Percentiles rank a stretch among this genome's conserved stretches.
Evolutionary conservation across 73 alveolate genomes (phyloP).

Genomic region (Durusdinium trenchii): DNA sequence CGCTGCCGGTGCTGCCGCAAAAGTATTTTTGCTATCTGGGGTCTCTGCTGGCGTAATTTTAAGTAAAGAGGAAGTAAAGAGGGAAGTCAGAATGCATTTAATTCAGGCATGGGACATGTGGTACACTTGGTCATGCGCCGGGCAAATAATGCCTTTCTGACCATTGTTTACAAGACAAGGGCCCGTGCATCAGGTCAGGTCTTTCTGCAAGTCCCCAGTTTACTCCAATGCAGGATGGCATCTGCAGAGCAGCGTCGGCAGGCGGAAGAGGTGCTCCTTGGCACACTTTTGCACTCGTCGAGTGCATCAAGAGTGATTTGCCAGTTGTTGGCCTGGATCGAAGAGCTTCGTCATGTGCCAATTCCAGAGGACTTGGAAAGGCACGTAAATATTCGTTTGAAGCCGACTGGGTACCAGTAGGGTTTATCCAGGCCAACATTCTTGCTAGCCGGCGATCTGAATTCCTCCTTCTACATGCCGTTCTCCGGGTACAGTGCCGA

Average conservation of each 20-base stretch:
- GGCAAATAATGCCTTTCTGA: no score
- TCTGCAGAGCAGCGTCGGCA: constrained; percentile 74
- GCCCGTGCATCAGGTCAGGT: no score
- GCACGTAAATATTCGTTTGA: neutral
- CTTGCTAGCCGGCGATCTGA: constrained; percentile 66
- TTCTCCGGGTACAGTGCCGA: neutral
- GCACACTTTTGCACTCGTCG: neutral
- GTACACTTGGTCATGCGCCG: no score
- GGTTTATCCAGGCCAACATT: constrained; percentile 10
- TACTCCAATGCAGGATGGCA: constrained; percentile 66
- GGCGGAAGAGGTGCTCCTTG: constrained; percentile 20
- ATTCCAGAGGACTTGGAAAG: neutral
- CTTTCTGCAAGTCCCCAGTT: no score
- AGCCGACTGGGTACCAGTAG: neutral
- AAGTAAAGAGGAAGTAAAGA: no score
- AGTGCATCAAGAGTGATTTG: neutral
- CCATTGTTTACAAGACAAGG: no score
- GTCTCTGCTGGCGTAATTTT: no score
- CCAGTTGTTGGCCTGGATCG: constrained; percentile 63
- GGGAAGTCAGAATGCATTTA: no score
- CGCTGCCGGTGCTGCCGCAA: no score
- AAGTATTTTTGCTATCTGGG: no score
- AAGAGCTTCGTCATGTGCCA: constrained; percentile 46
- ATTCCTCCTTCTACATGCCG: constrained; percentile 54
- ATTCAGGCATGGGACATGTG: no score